Base-by-base conservation (phyloP, 2,329 filamentous ascomycete species). In the Aspergillus ochraceus region DNA sequence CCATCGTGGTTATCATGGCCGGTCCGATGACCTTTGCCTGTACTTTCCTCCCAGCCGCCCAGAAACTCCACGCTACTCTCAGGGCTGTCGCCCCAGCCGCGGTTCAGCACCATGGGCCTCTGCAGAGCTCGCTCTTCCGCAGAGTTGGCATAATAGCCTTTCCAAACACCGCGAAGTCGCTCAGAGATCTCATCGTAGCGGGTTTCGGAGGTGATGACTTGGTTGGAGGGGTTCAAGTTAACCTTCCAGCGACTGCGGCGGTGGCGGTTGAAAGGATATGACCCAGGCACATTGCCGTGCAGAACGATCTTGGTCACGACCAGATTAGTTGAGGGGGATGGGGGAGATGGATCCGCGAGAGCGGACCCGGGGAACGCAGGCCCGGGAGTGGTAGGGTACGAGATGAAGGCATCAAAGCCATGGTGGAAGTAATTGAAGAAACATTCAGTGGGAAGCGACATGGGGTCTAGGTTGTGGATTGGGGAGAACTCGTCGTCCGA, bases 341-440 rank as follows among this genome's bases (percentile, higher is more conserved):
- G 71, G 53, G 68, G 66, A 0, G 68, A 65, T 6, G 70, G 67
- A 45, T 76, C 73, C 19, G 68, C 65, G 22, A 66, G 54, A n/a
- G 56, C 71, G 19, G 73, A 80, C 5, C 81, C 78, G 12, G 88
- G 89, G 0, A 90, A 88, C 6, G 81, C 80, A 22, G 85, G 85
- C 0, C 89, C 90, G 4, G 89, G 81, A 5, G 83, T 73, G 0
- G 86, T 86, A 0, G 91, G 89, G 30, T 88, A 87, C 0, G 94
- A 96, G n/a, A 99, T 85, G 5, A 98, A 83, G 10, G 97, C 85
- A 74, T 99, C 95, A 71, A 99, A 96, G 1, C 95, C 95, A 63
- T 97, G 88, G 65, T 94, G 90, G 72, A 97, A 99, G 74, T 99
- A 99, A 74, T 98, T 98, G 77, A 95, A 97, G 74, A 98, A 99